Evolutionary conservation across 2,329 filamentous ascomycete genomes (phyloP).

Genomic region (Septoria petroselini): DNA sequence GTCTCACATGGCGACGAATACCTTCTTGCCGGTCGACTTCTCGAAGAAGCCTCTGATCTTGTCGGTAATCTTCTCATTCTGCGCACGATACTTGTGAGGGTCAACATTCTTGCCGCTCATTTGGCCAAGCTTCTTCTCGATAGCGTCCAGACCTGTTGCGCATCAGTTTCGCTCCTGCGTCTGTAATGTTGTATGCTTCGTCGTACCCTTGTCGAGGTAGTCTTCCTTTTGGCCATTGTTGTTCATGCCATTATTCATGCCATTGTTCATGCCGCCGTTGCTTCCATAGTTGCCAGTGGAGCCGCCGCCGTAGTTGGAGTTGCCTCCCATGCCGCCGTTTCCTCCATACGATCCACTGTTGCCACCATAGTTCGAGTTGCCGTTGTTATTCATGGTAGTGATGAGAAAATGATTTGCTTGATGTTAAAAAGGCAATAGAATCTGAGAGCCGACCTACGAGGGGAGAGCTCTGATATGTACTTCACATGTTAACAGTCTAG

Average conservation of each 20-base stretch:
- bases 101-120: conserved; percentile 28
- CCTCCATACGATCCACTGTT: neutral
- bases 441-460: too few relatives aligned
- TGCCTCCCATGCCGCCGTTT: neutral
- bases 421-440: too few relatives aligned
- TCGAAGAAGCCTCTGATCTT: conserved; percentile 34
- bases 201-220: conserved; percentile 34
- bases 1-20: conserved; percentile 1
- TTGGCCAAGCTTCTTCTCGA: conserved; percentile 29
- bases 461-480: too few relatives aligned
- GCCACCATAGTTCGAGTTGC: too few relatives aligned
- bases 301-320: neutral
- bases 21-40: conserved; percentile 37
- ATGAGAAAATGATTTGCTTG: neutral
- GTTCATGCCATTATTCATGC: conserved; percentile 1
- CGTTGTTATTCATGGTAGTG: neutral
- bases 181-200: neutral
- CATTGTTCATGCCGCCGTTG: neutral
- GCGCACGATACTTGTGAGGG: conserved; percentile 30
- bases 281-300: neutral
- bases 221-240: conserved; percentile 25
- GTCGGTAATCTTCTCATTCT: conserved; percentile 39
- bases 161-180: neutral
- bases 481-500: neutral
- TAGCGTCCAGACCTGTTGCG: conserved; percentile 23